Evolutionary conservation across 2,329 filamentous ascomycete genomes (phyloP), one percentile per base, ranked within the genome.

Genomic region (Fusarium xyrophilum): DNA sequence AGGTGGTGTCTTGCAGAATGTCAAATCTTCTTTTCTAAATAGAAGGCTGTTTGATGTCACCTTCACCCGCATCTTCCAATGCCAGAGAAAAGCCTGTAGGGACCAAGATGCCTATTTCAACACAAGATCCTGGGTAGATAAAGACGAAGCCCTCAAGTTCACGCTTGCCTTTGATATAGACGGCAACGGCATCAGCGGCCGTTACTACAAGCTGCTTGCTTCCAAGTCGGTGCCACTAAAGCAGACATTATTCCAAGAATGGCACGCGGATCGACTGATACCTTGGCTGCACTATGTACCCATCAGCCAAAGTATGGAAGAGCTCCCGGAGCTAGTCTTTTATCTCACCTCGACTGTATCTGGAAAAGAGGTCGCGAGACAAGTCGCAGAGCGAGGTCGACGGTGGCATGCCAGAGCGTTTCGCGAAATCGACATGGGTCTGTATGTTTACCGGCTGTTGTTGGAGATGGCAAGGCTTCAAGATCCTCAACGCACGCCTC

Each of bases 281-380:
- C 84, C 85, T 1, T 88, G 86, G 86, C 75, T 84, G 7, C 85
- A 88, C 64, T 87, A 86, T 57, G 71, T 87, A 0, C 86, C 86
- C 1, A 77, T 88, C 4, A 85, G 82, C 52, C 75, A 81, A 65
- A 74, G 79, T 13, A 76, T 85, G 73, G 79, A 80, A 6, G 85
- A 88, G 73, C 71, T 88, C 5, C 82, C 84, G 0, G 86, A 87
- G 70, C 67, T 86, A 35, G 77, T 87, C 3, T 67, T 72, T 1
- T 86, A 81, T 62, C 76, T 88, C 13, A 80, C 81, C 7, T 76
- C 78, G 3, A 82, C 80, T 0, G 75, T 76, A 10, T 74, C 79
- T 8, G 89, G 88, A 0, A 81, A 82, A 69, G 63, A 68, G 32
- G 78, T 80, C 62, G 87, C 85, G 0, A 75, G 76, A 25, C 75